A percentile compares a stretch with the other conserved stretches of the same genome.
These are phyloP conservation scores for Aspergillus amoenus DNA, from an alignment of 2,329 filamentous ascomycete genomes.

Conservation along the genomic window DNA sequence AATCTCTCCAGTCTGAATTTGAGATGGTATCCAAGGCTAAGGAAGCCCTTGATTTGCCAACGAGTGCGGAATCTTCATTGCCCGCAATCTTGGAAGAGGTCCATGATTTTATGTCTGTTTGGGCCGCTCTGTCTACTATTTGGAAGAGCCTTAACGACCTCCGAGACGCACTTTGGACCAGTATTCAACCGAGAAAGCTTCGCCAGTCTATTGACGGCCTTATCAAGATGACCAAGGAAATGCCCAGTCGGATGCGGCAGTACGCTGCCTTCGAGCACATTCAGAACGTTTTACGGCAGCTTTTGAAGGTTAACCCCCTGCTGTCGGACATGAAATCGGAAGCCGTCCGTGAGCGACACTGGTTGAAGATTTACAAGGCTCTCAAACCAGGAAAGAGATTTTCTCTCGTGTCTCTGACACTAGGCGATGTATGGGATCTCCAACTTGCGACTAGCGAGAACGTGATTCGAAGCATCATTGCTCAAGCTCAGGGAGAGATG, in stretches of 20 bases:
- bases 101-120: conserved; percentile 97
- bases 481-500: conserved; percentile 97
- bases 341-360: conserved; percentile 92
- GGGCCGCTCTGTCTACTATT: conserved; percentile 91
- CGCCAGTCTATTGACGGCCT: conserved; percentile 84
- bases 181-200: conserved; percentile 90
- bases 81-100: conserved; percentile 90
- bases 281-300: conserved; percentile 81
- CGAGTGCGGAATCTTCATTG: conserved; percentile 76
- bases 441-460: conserved; percentile 84
- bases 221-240: conserved; percentile 97
- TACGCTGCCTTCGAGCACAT: conserved; percentile 99
- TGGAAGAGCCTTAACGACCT: conserved; percentile 96
- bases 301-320: conserved; percentile 87
- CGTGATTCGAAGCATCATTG: conserved; percentile 88
- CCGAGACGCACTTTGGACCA: conserved; percentile 89
- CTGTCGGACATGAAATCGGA: conserved; percentile 92
- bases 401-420: conserved; percentile 87
- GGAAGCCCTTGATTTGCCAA: conserved; percentile 87
- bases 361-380: conserved; percentile 96
- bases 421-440: conserved; percentile 98
- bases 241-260: conserved; percentile 98
- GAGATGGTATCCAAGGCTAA: conserved; percentile 96
- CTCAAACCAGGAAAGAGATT: conserved; percentile 91
- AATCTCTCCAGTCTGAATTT: conserved; percentile 79